A percentile compares a stretch with the other conserved stretches of the same genome.
phyloP scores from a whole-genome alignment of 768 basidiomycete genomes.

The Hygrophorus pudorinus region DNA sequence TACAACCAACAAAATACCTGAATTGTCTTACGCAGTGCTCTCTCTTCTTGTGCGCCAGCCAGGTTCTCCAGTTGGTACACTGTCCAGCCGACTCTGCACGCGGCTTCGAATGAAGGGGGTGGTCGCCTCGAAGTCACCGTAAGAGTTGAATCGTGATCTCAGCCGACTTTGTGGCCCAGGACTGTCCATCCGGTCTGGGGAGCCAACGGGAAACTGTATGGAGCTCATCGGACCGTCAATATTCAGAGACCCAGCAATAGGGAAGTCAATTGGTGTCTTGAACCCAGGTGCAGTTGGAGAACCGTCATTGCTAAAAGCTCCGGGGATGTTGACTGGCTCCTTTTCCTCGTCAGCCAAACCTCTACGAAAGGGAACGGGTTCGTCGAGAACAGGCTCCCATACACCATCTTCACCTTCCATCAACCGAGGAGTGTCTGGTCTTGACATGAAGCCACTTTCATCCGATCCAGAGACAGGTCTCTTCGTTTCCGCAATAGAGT shows the following conservation, averaged over 20 bases:
- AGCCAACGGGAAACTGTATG: constrained; percentile 73
- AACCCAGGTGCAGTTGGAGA: constrained; percentile 32
- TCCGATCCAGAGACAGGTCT: constrained; percentile 38
- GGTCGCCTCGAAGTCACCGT: constrained; percentile 60
- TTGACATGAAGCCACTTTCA: constrained; percentile 42
- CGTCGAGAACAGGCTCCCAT: constrained; percentile 42
- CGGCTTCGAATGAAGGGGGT: constrained; percentile 82
- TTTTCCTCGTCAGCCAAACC: constrained; percentile 72
- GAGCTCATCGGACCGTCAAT: constrained; percentile 50
- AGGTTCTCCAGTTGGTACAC: constrained; percentile 42
- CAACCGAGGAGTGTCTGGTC: constrained; percentile 38
- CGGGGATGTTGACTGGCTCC: constrained; percentile 34
- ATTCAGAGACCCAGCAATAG: constrained; percentile 40
- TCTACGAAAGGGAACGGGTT: constrained; percentile 67
- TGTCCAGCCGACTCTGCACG: constrained; percentile 69
- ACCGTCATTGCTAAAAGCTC: constrained; percentile 32
- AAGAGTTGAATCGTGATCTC: constrained; percentile 59
- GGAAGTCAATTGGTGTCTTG: constrained; percentile 50
- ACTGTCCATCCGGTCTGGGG: constrained; percentile 62
- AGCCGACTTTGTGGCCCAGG: constrained; percentile 39
- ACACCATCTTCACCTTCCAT: constrained; percentile 31
- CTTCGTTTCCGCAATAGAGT: constrained; percentile 73
- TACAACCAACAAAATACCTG: constrained; percentile 5
- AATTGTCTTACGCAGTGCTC: constrained; percentile 69
- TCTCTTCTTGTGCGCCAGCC: constrained; percentile 85